Conservation (phyloP, 495 filamentous ascomycete genomes). For the Aspergillus wentii region DNA sequence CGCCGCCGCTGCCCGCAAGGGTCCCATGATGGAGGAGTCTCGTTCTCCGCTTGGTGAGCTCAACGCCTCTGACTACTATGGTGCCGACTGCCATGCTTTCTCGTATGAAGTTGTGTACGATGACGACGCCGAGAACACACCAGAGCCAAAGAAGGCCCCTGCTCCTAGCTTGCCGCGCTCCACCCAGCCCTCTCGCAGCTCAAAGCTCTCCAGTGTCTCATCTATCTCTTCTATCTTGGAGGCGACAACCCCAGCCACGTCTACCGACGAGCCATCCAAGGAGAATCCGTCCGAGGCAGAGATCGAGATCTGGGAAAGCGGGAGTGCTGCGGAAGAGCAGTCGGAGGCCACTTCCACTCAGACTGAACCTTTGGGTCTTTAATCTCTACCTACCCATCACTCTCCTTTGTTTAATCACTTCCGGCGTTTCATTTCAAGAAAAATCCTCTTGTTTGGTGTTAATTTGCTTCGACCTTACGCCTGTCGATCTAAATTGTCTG, state of each 20-base stretch:
- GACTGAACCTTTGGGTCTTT: too few relatives aligned
- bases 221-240: conserved; percentile 32
- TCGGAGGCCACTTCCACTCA: conserved; percentile 6
- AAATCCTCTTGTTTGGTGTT: too few relatives aligned
- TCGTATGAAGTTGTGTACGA: conserved; percentile 54
- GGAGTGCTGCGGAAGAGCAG: conserved; percentile 48
- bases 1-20: conserved; percentile 23
- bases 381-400: too few relatives aligned
- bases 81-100: conserved; percentile 58
- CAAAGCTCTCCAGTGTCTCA: conserved; percentile 17
- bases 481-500: too few relatives aligned
- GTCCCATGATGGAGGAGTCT: conserved; percentile 44
- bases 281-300: conserved; percentile 11
- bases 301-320: conserved; percentile 63
- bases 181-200: conserved; percentile 10
- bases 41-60: conserved; percentile 70
- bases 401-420: too few relatives aligned
- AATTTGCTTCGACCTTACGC: too few relatives aligned
- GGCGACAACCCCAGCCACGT: conserved; percentile 11
- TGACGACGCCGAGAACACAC: conserved; percentile 38
- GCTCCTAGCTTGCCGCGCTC: conserved; percentile 6
- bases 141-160: conserved; percentile 16
- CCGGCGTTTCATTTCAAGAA: background rate
- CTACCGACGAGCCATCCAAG: conserved; percentile 3
- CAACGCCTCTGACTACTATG: conserved; percentile 67